Evolutionary conservation across 225 moss, liverwort and hornwort species (phyloP), one percentile per base, ranked within the genome.

Genomic region (Bryoerythrophyllum caledonicum): DNA sequence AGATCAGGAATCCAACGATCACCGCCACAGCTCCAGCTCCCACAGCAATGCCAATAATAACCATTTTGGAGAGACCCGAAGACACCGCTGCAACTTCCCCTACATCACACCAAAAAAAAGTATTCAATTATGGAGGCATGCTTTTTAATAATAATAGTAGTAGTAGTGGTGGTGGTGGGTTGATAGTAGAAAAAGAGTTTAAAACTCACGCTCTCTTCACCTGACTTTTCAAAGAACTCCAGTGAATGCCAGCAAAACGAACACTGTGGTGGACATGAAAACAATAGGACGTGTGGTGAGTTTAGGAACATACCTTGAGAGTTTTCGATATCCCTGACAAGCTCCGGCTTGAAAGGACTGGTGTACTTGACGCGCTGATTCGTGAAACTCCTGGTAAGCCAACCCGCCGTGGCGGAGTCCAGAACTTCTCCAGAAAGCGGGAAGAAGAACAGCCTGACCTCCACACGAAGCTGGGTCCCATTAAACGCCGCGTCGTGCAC

Each of bases 1-100:
- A 6, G 58, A 67, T 63, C 4, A 92, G 60, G 30, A 77, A 46
- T 9, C 12, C 70, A 48, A 90, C 32, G n/a, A 86, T 0, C 3
- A 83, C 0, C 4, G 6, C 12, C 28, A 63, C 51, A 10, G 35
- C 68, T 54, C 65, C 68, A 32, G 24, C 82, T 32, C 79, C 94
- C 43, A 82, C 74, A 27, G 89, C 80, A 38, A 91, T 82, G 70
- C 94, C 92, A 23, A 83, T 28, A 4, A 88, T 69, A 16, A 48
- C 71, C 15, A 7, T 67, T 32, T 37, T 79, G 17, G 74, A 55
- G 40, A 81, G 65, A 24, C 77, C 70, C 21, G 37, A 56, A 14
- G 21, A 17, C 17, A 0, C 21, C 2, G 19, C 56, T 17, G 68
- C 0, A 56, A 1, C 6, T 0, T 10, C 0, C 17, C 0, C 81